These are phyloP conservation scores for Pseudocercospora pini-densiflorae DNA, from an alignment of 2,329 filamentous ascomycete species.

Conservation along the genomic window DNA sequence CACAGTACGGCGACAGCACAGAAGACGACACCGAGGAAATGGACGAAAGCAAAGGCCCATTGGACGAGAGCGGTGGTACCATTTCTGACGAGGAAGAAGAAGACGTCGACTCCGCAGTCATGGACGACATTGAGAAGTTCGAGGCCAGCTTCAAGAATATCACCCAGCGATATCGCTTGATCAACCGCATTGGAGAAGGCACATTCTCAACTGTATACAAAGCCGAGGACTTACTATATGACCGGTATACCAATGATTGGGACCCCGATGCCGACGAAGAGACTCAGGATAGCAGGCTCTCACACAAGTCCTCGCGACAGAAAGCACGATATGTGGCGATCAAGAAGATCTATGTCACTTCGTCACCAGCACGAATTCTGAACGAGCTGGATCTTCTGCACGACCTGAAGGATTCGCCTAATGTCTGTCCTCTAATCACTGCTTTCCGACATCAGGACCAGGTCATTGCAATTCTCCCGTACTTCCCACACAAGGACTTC, in stretches of 20 bases:
- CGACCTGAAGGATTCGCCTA: constrained; percentile 79
- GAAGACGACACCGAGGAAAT: constrained; percentile 46
- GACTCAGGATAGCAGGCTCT: constrained; percentile 26
- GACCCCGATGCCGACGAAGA: constrained; percentile 65
- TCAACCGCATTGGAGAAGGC: constrained; percentile 97
- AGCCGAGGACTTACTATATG: constrained; percentile 88
- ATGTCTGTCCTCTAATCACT: constrained; percentile 93
- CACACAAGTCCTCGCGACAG: constrained; percentile 22
- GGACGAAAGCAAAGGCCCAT: constrained; percentile 55
- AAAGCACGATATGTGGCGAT: constrained; percentile 80
- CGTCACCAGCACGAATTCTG: constrained; percentile 87
- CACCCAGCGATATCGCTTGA: constrained; percentile 80
- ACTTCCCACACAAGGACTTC: constrained; percentile 95
- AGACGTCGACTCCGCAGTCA: constrained; percentile 68
- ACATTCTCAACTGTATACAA: constrained; percentile 99
- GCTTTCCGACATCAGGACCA: constrained; percentile 96
- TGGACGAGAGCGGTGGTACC: constrained; percentile 56
- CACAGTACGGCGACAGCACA: constrained; percentile 31
- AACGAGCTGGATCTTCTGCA: constrained; percentile 95
- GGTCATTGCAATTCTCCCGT: constrained; percentile 91
- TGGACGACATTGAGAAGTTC: constrained; percentile 85
- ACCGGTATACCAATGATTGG: constrained; percentile 84
- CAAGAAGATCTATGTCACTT: constrained; percentile 99
- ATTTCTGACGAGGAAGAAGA: constrained; percentile 63
- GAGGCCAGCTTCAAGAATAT: constrained; percentile 83